These are phyloP conservation scores for Lasiodiplodia citricola DNA, from an alignment of 2,329 filamentous ascomycete genomes.

Conservation along the genomic window DNA sequence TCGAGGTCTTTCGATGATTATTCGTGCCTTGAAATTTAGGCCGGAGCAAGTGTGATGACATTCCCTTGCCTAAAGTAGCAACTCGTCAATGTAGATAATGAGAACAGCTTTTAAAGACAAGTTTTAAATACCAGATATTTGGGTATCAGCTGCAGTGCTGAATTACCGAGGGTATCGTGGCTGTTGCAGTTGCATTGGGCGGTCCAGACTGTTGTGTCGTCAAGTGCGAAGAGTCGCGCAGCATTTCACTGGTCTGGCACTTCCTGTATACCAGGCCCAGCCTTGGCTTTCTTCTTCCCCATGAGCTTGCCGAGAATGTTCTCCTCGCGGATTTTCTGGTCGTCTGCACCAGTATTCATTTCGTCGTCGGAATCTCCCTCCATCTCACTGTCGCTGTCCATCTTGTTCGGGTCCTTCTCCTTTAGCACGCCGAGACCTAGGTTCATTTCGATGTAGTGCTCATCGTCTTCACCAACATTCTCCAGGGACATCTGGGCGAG, in stretches of 20 bases:
- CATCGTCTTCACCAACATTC: conserved; percentile 36
- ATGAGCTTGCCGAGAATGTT: conserved; percentile 46
- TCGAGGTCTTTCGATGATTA: not conserved
- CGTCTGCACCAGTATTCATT: conserved; percentile 27
- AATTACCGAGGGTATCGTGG: not conserved
- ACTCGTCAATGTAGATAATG: not conserved
- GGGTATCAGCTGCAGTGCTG: not conserved
- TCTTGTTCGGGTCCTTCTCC: conserved; percentile 40
- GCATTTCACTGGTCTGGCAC: conserved; percentile 32
- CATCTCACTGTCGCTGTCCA: conserved; percentile 31
- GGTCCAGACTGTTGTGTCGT: not conserved
- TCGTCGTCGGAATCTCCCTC: conserved; percentile 30
- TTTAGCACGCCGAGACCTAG: conserved; percentile 55
- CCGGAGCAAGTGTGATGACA: not conserved
- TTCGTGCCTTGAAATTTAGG: not conserved
- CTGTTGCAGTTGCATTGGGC: not conserved
- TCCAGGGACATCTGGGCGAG: conserved; percentile 45
- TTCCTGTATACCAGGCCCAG: conserved; percentile 38
- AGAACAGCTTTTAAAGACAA: too few species aligned
- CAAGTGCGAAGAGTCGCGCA: not conserved
- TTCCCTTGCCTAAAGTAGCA: not conserved
- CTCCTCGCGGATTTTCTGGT: conserved; percentile 30
- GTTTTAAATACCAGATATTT: not conserved
- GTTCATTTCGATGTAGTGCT: conserved; percentile 50
- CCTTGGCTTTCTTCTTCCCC: conserved; percentile 36